These are phyloP conservation scores for Podospora sp. DNA, from an alignment of 495 filamentous ascomycete species.

Conservation along the genomic window DNA sequence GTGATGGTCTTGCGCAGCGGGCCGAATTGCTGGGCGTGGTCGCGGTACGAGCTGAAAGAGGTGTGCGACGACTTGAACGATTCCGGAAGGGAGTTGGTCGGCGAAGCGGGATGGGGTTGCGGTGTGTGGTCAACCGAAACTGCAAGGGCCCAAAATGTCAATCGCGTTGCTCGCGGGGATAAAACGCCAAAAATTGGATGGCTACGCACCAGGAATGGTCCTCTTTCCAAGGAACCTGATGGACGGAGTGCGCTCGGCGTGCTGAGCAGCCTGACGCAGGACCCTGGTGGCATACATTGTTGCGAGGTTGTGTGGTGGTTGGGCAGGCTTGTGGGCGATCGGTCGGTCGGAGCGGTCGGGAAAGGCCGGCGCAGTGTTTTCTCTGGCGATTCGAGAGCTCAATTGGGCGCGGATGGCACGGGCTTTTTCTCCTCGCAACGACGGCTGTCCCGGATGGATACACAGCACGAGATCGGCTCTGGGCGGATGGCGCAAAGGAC, in stretches of 20 bases:
- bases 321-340: neutral
- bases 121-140: conserved; percentile 81
- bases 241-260: conserved; percentile 70
- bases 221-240: conserved; percentile 95
- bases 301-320: conserved; percentile 7
- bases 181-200: neutral
- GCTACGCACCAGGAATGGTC: conserved; percentile 69
- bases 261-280: conserved; percentile 65
- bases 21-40: conserved; percentile 91
- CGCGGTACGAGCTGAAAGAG: conserved; percentile 88
- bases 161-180: neutral
- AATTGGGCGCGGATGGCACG: neutral
- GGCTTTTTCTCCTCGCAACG: conserved; percentile 35
- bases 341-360: neutral
- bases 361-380: neutral
- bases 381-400: neutral
- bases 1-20: conserved; percentile 67
- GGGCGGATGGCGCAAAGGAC: conserved; percentile 24
- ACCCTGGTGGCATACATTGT: conserved; percentile 67
- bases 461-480: conserved; percentile 6
- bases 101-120: conserved; percentile 63
- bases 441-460: conserved; percentile 28
- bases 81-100: conserved; percentile 53
- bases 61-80: conserved; percentile 72
- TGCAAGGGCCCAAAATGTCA: conserved; percentile 34